Evolutionary conservation across 371 early-diverging fungal species (phyloP), one percentile per base, ranked within the genome.

Genomic region (Mortierella sp.): DNA sequence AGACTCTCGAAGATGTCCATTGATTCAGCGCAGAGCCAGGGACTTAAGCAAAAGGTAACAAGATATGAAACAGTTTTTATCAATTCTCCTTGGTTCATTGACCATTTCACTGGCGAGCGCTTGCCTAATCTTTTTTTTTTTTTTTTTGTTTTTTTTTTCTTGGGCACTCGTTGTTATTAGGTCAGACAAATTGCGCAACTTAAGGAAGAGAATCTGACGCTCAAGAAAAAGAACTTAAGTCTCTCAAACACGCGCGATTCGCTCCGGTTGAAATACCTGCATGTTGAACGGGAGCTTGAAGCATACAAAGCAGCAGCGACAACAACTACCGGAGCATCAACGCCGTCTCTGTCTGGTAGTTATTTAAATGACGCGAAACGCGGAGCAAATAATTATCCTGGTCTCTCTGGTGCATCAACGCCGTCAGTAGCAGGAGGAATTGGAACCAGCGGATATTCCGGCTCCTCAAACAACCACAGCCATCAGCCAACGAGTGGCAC

Each of bases 231-330:
- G 56, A 81, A 85, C 50, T 23, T 85, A 0, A 29, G 64, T 18
- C 66, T 88, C 2, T 72, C 79, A 21, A 84, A 83, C n/a, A 76
- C 80, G 30, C 79, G 84, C 30, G 88, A 87, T 56, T 62, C 66
- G 23, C 65, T 84, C 4, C 70, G 77, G 5, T 81, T 84, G 25
- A 82, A 80, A 65, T 72, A 81, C 28, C 64, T 84, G 26, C 81
- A 75, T 46, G 53, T 85, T 9, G 86, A 88, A 58, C 84, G 89
- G 7, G 87, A 88, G 1, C 68, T 87, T 5, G 89, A 88, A 57
- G 70, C 85, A 0, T 80, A 74, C 64, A 71, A 74, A 45, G 81
- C 74, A 1, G 72, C 72, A 12, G 30, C 50, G 18, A 15, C 28
- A 0, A 64, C 44, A 11, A 43, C 70, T 7, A 47, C 50, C 4